Evolutionary conservation across 2,329 filamentous ascomycete genomes (phyloP).

Genomic region (Botryosphaeria agaves): DNA sequence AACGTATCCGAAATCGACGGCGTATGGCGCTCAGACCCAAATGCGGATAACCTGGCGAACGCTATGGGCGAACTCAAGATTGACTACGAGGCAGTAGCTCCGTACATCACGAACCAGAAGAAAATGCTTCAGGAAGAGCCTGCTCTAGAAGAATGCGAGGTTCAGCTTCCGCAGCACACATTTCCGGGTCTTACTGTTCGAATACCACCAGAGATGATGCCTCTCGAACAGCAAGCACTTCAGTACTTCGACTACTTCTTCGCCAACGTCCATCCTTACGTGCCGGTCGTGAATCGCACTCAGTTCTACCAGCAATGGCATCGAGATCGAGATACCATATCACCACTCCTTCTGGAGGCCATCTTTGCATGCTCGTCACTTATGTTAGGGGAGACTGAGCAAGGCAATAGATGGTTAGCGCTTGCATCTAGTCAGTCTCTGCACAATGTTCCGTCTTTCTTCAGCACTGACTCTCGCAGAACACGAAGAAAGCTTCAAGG

Average conservation of each 20-base stretch:
- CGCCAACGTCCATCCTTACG: slow-evolving; percentile 75
- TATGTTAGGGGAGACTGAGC: slow-evolving; percentile 63
- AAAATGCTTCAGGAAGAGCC: slow-evolving; percentile 40
- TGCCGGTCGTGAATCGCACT: slow-evolving; percentile 70
- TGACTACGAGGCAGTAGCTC: slow-evolving; percentile 75
- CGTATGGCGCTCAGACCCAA: slow-evolving; percentile 31
- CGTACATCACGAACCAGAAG: slow-evolving; percentile 59
- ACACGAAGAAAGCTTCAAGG: slow-evolving; percentile 87
- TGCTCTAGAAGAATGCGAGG: slow-evolving; percentile 54
- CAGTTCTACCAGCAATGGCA: slow-evolving; percentile 85
- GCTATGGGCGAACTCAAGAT: slow-evolving; percentile 76
- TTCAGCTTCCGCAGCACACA: slow-evolving; percentile 48
- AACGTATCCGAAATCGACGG: slow-evolving; percentile 7
- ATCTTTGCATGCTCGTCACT: slow-evolving; percentile 81
- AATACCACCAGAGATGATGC: slow-evolving; percentile 88
- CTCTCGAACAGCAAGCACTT: slow-evolving; percentile 62
- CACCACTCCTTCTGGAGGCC: slow-evolving; percentile 73
- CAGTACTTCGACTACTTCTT: slow-evolving; percentile 88
- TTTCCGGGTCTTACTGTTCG: slow-evolving; percentile 61
- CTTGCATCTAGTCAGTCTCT: slow-evolving; percentile 57
- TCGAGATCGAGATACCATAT: slow-evolving; percentile 64
- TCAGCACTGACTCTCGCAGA: slow-evolving; percentile 32
- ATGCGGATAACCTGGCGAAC: slow-evolving; percentile 56
- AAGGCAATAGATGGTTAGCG: slow-evolving; percentile 85
- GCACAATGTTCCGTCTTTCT: neutral